A percentile compares a stretch with the other conserved stretches of the same genome.
These are phyloP conservation scores for Zygosaccharomyces lentus DNA, from an alignment of 805 yeast species.

Conservation along the genomic window DNA sequence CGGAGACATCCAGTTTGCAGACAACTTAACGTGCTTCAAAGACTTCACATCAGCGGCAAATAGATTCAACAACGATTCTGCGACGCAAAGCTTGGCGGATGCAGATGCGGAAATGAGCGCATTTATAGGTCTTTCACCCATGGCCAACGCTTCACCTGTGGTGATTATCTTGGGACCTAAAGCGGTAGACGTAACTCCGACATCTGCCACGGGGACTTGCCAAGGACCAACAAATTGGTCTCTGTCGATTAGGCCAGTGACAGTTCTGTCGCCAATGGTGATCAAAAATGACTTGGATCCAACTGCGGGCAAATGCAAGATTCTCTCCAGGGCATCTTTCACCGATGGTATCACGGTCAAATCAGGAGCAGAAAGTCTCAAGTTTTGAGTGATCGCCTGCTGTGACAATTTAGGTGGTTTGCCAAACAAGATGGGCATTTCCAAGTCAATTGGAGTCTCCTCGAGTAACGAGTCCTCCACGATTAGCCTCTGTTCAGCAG, in stretches of 20 bases:
- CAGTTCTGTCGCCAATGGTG: conserved; percentile 98
- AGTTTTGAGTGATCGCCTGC: conserved; percentile 57
- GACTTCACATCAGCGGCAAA: conserved; percentile 84
- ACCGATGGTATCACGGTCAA: conserved; percentile 39
- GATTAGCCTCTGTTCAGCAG: conserved; percentile 75
- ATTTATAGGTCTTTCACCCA: conserved; percentile 93
- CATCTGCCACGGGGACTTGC: conserved; percentile 99
- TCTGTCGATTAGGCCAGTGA: conserved; percentile 93
- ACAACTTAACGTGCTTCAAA: conserved; percentile 70
- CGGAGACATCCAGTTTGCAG: conserved; percentile 99
- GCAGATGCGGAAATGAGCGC: conserved; percentile 87
- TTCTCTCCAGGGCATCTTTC: conserved; percentile 70
- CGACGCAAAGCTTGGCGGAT: conserved; percentile 92
- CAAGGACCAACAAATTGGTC: conserved; percentile 99
- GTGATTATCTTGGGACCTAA: conserved; percentile 63
- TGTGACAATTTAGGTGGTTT: conserved; percentile 96
- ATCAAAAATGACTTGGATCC: conserved; percentile 92
- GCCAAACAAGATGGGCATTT: conserved; percentile 92
- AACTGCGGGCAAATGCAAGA: conserved; percentile 84
- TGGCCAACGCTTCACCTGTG: conserved; percentile 96
- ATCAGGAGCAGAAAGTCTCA: conserved; percentile 42
- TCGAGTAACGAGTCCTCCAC: conserved; percentile 73
- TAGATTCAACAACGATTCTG: conserved; percentile 85
- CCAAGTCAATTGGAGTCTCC: conserved; percentile 90
- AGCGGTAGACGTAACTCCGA: conserved; percentile 91